Conservation (phyloP, 2,329 filamentous ascomycete genomes). For the Coniella vitis region DNA sequence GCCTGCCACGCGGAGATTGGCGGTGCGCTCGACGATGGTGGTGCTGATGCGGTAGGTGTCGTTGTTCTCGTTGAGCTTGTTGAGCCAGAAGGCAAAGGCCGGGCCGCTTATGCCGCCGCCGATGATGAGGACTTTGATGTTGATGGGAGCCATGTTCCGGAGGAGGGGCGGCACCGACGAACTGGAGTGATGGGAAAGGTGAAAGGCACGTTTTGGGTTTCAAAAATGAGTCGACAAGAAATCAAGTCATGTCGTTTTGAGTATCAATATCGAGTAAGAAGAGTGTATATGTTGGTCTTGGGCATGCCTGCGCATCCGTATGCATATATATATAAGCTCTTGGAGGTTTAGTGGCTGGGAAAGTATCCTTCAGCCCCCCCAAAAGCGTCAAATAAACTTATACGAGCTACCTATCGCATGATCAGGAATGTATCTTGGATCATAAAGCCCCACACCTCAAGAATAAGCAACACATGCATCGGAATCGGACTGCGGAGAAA, state of each 20-base stretch:
- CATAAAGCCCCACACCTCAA: too few relatives aligned
- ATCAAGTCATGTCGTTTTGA: background rate
- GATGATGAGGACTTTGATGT: slow-evolving; percentile 38
- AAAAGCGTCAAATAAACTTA: too few relatives aligned
- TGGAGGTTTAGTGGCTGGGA: too few relatives aligned
- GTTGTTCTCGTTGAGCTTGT: slow-evolving; percentile 24
- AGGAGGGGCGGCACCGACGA: background rate
- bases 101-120: slow-evolving; percentile 40
- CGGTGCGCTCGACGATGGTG: slow-evolving; percentile 37
- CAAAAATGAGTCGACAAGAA: background rate
- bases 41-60: slow-evolving; percentile 18
- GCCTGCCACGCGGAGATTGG: slow-evolving; percentile 31
- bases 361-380: too few relatives aligned
- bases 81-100: slow-evolving; percentile 35
- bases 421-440: too few relatives aligned
- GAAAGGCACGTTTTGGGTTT: background rate
- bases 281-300: too few relatives aligned
- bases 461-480: too few relatives aligned
- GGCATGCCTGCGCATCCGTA: too few relatives aligned
- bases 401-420: too few relatives aligned
- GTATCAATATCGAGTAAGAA: too few relatives aligned
- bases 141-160: slow-evolving; percentile 24
- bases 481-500: too few relatives aligned
- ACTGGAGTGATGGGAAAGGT: background rate
- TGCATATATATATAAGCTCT: too few relatives aligned